Evolutionary conservation across 768 basidiomycete species (phyloP).

Genomic region (Leccinum olivaceopallidum): DNA sequence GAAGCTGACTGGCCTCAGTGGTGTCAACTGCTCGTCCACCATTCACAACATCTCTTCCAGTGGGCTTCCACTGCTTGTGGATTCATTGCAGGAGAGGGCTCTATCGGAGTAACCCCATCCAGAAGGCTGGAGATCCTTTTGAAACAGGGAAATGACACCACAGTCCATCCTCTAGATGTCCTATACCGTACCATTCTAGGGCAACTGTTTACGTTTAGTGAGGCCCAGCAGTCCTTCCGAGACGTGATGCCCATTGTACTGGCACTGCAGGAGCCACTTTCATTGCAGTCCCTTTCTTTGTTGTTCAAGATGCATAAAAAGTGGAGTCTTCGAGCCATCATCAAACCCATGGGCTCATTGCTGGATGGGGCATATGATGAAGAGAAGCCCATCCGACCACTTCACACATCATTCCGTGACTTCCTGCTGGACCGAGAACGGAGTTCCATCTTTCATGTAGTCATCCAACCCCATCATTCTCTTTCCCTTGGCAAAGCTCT

Average conservation of each 20-base stretch:
- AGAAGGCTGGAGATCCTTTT: neutral
- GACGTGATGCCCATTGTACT: neutral
- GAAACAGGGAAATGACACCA: neutral
- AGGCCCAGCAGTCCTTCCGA: neutral
- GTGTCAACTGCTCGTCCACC: neutral
- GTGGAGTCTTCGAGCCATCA: neutral
- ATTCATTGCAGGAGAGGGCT: neutral
- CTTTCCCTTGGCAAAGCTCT: neutral
- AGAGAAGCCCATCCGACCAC: neutral
- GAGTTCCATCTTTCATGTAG: neutral
- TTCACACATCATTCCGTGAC: neutral
- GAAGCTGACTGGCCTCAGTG: neutral
- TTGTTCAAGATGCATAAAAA: neutral
- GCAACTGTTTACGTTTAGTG: neutral
- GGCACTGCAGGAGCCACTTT: neutral
- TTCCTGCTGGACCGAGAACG: neutral
- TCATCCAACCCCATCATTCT: neutral
- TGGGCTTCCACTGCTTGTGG: neutral
- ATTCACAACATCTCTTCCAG: neutral
- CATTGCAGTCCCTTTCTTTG: neutral
- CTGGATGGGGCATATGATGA: neutral
- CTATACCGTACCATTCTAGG: neutral
- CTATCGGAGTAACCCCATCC: neutral
- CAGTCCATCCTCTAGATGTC: neutral
- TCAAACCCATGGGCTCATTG: neutral